Percentiles rank a stretch among this genome's conserved stretches.
phyloP scores from a whole-genome alignment of 148 eudicot genomes.

The Cornus controversa region DNA sequence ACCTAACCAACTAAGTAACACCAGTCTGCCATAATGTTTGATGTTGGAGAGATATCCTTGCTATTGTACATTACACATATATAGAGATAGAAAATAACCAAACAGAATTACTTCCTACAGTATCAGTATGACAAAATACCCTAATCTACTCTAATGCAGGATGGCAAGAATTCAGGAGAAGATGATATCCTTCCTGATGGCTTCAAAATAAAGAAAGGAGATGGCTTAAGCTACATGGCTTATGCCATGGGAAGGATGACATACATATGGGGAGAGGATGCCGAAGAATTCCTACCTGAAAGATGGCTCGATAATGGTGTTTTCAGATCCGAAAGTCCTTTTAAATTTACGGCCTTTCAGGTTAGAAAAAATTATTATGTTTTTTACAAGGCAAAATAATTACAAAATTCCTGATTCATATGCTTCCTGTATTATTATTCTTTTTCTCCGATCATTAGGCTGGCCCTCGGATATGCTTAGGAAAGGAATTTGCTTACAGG shows the following conservation, averaged over 20 bases:
- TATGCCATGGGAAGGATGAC: slow-evolving; percentile 32
- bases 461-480: slow-evolving; percentile 22
- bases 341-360: slow-evolving; percentile 31
- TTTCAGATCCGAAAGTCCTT: slow-evolving; percentile 21
- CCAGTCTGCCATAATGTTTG: no score
- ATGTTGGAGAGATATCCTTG: no score
- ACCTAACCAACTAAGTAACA: no score
- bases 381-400: neutral
- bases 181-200: slow-evolving; percentile 22
- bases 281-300: slow-evolving; percentile 20
- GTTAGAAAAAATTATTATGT: neutral
- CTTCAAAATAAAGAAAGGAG: slow-evolving; percentile 21
- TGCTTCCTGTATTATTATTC: neutral
- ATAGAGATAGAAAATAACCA: no score
- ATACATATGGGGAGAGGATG: slow-evolving; percentile 30
- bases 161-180: slow-evolving; percentile 15
- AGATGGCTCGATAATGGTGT: slow-evolving; percentile 23
- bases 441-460: neutral
- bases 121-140: no score
- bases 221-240: slow-evolving; percentile 14
- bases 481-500: slow-evolving; percentile 22
- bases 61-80: no score
- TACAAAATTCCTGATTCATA: neutral
- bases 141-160: slow-evolving; percentile 11
- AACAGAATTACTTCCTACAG: no score